Base-by-base conservation (phyloP, 495 filamentous ascomycete genomes). In the Tuber melanosporum region DNA sequence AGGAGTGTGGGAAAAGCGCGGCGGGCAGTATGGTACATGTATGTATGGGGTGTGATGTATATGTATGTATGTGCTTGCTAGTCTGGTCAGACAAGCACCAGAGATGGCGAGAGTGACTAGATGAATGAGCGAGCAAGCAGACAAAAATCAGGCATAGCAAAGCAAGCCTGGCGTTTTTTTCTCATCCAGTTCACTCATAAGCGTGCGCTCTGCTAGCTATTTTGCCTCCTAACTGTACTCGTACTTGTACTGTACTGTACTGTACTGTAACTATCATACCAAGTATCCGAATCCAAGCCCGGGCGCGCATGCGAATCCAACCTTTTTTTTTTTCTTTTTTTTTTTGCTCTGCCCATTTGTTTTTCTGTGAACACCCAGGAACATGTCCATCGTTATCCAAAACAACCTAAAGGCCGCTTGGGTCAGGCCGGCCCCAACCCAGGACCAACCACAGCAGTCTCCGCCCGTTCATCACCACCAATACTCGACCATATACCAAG, bases 41-140 rank as follows among this genome's bases (percentile, higher is more conserved):
- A 46, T 14, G 57, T 66, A 36, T 32, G 32, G 57, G 57, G 57
- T 36, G 57, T 66, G 57, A 75, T 76, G 72, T 78, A 74, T 70
- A 78, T 77, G 77, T 79, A 74, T 22, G 76, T 78, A 79, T 80
- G 78, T 80, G 78, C 74, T 80, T 79, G 77, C 78, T 76, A 80
- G 78, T 71, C 77, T 76, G 74, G 76, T 71, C 78, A 74, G 77
- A 74, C 77, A 76, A 71, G 78, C 74, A 66, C 57, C 57, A 66
- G 57, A 66, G 57, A 36, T 19, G 57, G 26, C 14, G 57, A 66
- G 57, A 66, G 57, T 66, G 9, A 66, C 57, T 36, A 3, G 32
- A 66, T 32, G 26, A 66, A 66, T 66, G 57, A 66, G 15, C 15
- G 57, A 66, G 57, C 57, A 5, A n/a, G 57, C 14, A 66, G 57